A percentile compares a stretch with the other conserved stretches of the same genome.
Conservation (phyloP, 352 stramenopile genomes). For the Discostella stelligera region DNA sequence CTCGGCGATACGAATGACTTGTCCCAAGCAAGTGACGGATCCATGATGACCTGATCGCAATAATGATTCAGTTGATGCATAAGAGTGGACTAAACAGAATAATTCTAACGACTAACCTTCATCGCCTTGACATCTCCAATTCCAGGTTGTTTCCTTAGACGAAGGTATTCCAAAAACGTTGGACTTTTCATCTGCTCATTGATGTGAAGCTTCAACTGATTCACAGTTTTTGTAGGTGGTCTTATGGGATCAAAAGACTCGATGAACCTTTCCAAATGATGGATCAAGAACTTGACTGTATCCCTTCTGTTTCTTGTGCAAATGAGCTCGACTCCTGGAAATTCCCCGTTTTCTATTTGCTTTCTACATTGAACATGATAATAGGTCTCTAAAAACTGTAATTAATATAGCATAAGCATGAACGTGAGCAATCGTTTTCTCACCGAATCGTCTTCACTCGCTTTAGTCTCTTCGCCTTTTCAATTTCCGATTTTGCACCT, state of each 20-base stretch:
- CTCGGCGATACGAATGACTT: conserved; percentile 31
- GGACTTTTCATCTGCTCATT: conserved; percentile 47
- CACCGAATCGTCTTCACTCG: conserved; percentile 12
- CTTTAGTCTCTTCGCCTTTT: conserved; percentile 10
- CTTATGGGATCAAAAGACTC: conserved; percentile 27
- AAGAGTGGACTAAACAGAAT: too few species aligned
- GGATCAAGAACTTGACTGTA: conserved; percentile 33
- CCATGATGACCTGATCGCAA: conserved; percentile 45
- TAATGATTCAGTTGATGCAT: too few species aligned
- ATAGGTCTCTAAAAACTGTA: background rate
- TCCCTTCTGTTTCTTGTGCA: conserved; percentile 23
- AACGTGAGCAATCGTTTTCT: background rate
- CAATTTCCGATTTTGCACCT: conserved; percentile 8
- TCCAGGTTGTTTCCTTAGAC: conserved; percentile 9
- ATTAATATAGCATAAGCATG: background rate
- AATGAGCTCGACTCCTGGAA: conserved; percentile 28
- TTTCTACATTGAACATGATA: background rate
- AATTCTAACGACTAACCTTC: conserved; percentile 4
- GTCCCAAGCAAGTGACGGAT: conserved; percentile 35
- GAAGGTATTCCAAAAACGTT: conserved; percentile 45
- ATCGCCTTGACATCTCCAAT: conserved; percentile 26
- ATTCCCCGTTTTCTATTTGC: conserved; percentile 26
- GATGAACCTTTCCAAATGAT: conserved; percentile 26
- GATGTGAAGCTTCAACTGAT: conserved; percentile 40
- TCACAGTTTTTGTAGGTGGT: conserved; percentile 30